Conservation (phyloP, 495 filamentous ascomycete genomes). For the Lophiostoma macrostomum region DNA sequence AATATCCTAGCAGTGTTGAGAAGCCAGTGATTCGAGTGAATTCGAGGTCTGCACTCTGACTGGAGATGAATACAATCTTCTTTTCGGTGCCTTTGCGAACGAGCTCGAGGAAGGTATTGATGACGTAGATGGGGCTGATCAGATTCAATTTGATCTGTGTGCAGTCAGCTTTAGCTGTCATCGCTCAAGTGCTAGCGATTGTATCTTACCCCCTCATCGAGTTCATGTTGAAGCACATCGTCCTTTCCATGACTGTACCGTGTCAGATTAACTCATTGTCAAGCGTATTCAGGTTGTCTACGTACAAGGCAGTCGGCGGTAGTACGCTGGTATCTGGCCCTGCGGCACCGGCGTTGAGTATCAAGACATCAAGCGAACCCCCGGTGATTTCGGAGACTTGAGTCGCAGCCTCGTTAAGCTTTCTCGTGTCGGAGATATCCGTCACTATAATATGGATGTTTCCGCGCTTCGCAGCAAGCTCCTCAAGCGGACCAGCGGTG, state of each 20-base stretch:
- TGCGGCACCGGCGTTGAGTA: slow-evolving; percentile 24
- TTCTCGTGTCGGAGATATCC: slow-evolving; percentile 17
- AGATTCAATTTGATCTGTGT: slow-evolving; percentile 22
- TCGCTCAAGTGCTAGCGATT: slow-evolving; percentile 2
- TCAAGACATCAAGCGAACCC: slow-evolving; percentile 28
- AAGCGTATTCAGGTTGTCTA: slow-evolving; percentile 1
- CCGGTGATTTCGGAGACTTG: slow-evolving; percentile 21
- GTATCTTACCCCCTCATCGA: slow-evolving; percentile 25
- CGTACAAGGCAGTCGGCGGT: slow-evolving; percentile 21
- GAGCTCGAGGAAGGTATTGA: slow-evolving; percentile 28
- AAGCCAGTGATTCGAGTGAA: slow-evolving; percentile 20
- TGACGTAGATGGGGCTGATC: slow-evolving; percentile 23
- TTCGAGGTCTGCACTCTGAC: slow-evolving; percentile 16
- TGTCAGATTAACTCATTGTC: slow-evolving; percentile 12
- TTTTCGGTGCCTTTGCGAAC: slow-evolving; percentile 27
- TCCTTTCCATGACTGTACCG: slow-evolving; percentile 13
- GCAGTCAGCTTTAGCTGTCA: slow-evolving; percentile 11
- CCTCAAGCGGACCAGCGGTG: slow-evolving; percentile 21
- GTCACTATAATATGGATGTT: slow-evolving; percentile 24
- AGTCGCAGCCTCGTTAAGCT: slow-evolving; percentile 19
- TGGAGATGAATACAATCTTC: slow-evolving; percentile 24
- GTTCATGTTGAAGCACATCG: slow-evolving; percentile 15
- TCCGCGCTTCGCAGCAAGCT: slow-evolving; percentile 23
- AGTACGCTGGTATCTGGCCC: slow-evolving; percentile 13
- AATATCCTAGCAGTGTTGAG: slow-evolving; percentile 20